Percentiles rank a stretch among this genome's conserved stretches.
phyloP scores from a whole-genome alignment of 2,329 filamentous ascomycete genomes.

The Fusarium sp. region DNA sequence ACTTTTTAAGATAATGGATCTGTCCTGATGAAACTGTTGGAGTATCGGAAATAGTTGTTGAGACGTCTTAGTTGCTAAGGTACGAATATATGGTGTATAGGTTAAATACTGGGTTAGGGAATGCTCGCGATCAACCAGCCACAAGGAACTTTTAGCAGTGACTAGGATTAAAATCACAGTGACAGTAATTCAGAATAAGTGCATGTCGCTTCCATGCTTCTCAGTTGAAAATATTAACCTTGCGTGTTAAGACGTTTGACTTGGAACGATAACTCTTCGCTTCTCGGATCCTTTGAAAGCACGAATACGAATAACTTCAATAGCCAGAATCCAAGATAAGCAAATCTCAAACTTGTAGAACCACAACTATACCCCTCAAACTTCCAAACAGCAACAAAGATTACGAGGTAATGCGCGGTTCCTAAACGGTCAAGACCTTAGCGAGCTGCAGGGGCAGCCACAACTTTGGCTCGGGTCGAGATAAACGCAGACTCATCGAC shows the following conservation, averaged over 20 bases:
- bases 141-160: too few relatives aligned
- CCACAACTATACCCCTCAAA: background rate
- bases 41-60: too few relatives aligned
- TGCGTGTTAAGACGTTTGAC: background rate
- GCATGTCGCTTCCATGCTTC: too few relatives aligned
- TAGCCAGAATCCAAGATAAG: background rate
- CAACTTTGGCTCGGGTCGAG: constrained; percentile 2
- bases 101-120: too few relatives aligned
- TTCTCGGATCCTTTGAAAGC: background rate
- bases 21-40: too few relatives aligned
- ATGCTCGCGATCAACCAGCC: too few relatives aligned
- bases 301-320: constrained; percentile 2
- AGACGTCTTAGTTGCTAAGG: too few relatives aligned
- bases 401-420: background rate
- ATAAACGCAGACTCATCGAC: background rate
- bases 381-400: background rate
- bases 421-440: background rate
- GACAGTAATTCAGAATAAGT: too few relatives aligned
- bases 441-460: constrained; percentile 13
- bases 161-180: too few relatives aligned
- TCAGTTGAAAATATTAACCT: too few relatives aligned
- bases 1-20: too few relatives aligned
- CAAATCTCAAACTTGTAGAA: background rate
- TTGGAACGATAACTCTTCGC: background rate
- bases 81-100: too few relatives aligned